Percentiles rank a stretch among this genome's conserved stretches.
Evolutionary conservation across 2,329 filamentous ascomycete species (phyloP).

Genomic region (Colletotrichum tropicale): DNA sequence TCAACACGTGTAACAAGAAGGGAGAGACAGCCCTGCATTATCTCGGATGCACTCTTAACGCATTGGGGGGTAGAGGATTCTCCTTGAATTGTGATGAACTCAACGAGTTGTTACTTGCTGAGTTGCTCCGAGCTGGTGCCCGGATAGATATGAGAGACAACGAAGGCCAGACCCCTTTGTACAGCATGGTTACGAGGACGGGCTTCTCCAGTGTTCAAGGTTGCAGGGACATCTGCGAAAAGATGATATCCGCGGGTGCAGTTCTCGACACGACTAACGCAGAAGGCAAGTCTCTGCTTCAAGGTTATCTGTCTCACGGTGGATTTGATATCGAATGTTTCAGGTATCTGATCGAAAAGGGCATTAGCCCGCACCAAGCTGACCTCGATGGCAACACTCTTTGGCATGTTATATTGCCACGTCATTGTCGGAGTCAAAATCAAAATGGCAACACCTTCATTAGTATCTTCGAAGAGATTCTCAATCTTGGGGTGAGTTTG

Average conservation of each 20-base stretch:
- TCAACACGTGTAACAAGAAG: constrained; percentile 21
- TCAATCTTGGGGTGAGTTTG: not conserved
- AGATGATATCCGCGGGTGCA: not conserved
- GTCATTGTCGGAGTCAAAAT: not conserved
- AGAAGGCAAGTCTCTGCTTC: not conserved
- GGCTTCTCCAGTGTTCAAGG: not conserved
- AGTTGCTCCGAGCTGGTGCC: constrained; percentile 6
- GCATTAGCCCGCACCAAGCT: not conserved
- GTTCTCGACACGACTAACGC: not conserved
- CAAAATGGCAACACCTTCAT: not conserved
- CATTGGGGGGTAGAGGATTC: not conserved
- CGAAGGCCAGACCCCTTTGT: constrained; percentile 18
- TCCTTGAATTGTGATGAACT: not conserved
- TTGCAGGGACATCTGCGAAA: not conserved
- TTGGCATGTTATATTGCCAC: not conserved
- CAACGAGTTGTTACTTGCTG: not conserved
- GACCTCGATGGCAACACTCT: not conserved
- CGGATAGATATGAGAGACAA: constrained; percentile 19
- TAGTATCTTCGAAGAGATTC: not conserved
- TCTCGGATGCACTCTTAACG: not conserved
- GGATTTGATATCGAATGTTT: not conserved
- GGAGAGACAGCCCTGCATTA: constrained; percentile 22
- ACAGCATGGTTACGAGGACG: not conserved
- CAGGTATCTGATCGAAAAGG: not conserved
- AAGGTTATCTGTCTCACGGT: not conserved